A percentile compares a stretch with the other conserved stretches of the same genome.
These are phyloP conservation scores for Delitschia confertaspora DNA, from an alignment of 495 filamentous ascomycete species.

Conservation along the genomic window DNA sequence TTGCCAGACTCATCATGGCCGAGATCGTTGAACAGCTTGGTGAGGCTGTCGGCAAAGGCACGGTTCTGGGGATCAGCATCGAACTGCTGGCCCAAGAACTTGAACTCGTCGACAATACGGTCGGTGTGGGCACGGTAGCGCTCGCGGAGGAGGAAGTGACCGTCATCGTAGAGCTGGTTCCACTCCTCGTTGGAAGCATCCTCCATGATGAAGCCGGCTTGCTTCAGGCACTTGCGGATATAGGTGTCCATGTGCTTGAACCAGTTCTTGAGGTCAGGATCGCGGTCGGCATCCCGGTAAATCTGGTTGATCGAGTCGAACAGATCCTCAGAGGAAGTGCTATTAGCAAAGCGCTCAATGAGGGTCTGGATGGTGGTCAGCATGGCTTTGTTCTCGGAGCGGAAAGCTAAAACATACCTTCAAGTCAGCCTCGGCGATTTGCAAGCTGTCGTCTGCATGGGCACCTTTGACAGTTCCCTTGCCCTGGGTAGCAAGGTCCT, in stretches of 20 bases:
- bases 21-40: slow-evolving; percentile 81
- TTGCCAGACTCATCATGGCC: slow-evolving; percentile 80
- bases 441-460: slow-evolving; percentile 49
- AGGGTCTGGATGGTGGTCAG: slow-evolving; percentile 58
- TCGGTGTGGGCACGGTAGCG: slow-evolving; percentile 84
- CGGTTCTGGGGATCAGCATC: slow-evolving; percentile 79
- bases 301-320: slow-evolving; percentile 78
- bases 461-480: slow-evolving; percentile 61
- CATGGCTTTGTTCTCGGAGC: slow-evolving; percentile 30
- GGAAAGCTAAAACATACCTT: slow-evolving; percentile 49
- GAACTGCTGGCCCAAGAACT: slow-evolving; percentile 83
- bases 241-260: slow-evolving; percentile 71
- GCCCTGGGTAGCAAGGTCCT: slow-evolving; percentile 52
- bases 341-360: slow-evolving; percentile 92
- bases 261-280: slow-evolving; percentile 82
- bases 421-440: slow-evolving; percentile 67
- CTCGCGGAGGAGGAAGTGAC: slow-evolving; percentile 78
- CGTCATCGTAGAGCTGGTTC: slow-evolving; percentile 76
- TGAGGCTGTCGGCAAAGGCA: slow-evolving; percentile 60
- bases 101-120: slow-evolving; percentile 78
- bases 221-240: slow-evolving; percentile 72
- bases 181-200: slow-evolving; percentile 75
- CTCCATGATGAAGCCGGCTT: slow-evolving; percentile 85
- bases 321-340: slow-evolving; percentile 77
- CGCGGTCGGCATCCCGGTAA: slow-evolving; percentile 83